phyloP scores from a whole-genome alignment of 2,329 filamentous ascomycete genomes.

The Aureobasidium lini region DNA sequence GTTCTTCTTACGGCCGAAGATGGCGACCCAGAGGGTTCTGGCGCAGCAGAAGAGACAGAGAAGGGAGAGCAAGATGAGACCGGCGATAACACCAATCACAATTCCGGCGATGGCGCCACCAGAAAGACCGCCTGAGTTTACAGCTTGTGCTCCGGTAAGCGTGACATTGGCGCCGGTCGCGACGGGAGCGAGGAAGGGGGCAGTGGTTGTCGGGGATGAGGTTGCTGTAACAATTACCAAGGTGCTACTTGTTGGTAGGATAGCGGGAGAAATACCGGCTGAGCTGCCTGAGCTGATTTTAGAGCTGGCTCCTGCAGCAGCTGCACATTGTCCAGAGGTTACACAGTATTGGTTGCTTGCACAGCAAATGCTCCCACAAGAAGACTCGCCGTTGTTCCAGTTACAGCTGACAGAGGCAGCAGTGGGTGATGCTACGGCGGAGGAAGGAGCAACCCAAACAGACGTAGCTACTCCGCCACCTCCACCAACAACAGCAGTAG shows the following conservation, averaged over 20 bases:
- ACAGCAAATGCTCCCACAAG: conserved; percentile 66
- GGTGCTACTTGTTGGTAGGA: conserved; percentile 46
- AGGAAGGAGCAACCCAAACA: conserved; percentile 13
- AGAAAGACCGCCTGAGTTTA: conserved; percentile 43
- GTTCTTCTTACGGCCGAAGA: conserved; percentile 49
- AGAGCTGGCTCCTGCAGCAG: conserved; percentile 38
- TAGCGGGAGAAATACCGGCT: conserved; percentile 39
- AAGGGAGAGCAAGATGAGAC: conserved; percentile 58
- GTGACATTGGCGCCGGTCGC: conserved; percentile 44
- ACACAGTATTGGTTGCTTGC: conserved; percentile 62
- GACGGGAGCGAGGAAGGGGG: conserved; percentile 46
- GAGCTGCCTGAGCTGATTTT: conserved; percentile 17
- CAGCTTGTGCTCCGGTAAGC: conserved; percentile 27
- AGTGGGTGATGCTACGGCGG: conserved; percentile 21
- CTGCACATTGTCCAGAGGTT: conserved; percentile 49
- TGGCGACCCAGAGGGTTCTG: conserved; percentile 47
- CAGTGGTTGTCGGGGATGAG: conserved; percentile 38
- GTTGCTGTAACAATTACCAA: conserved; percentile 47
- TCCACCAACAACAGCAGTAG: conserved; percentile 17
- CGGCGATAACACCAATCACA: conserved; percentile 64
- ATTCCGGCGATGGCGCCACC: conserved; percentile 73
- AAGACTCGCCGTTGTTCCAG: conserved; percentile 42
- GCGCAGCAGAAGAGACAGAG: conserved; percentile 67
- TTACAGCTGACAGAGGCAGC: conserved; percentile 35
- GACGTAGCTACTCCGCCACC: conserved; percentile 20